These are phyloP conservation scores for Earliella scabrosa DNA, from an alignment of 1,284 basidiomycete species.

Conservation along the genomic window DNA sequence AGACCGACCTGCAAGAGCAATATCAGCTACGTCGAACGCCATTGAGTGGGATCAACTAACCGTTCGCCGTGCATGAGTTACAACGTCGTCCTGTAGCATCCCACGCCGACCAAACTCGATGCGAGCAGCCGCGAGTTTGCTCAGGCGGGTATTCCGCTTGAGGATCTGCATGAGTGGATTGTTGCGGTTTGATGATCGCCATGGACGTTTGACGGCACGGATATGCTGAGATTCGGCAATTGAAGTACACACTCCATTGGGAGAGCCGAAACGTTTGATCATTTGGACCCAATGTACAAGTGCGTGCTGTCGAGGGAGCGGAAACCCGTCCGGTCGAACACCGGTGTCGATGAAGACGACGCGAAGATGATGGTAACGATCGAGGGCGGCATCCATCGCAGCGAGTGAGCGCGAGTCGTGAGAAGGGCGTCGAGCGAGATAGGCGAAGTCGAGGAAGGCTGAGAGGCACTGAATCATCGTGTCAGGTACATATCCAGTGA, in stretches of 20 bases:
- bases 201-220: slow-evolving; percentile 27
- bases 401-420: not conserved
- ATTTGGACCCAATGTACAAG: slow-evolving; percentile 3
- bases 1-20: no score
- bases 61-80: no score
- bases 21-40: no score
- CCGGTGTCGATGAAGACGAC: slow-evolving; percentile 10
- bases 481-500: slow-evolving; percentile 15
- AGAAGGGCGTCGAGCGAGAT: slow-evolving; percentile 6
- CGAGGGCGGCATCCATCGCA: not conserved
- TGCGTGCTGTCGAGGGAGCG: slow-evolving; percentile 25
- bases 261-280: slow-evolving; percentile 20
- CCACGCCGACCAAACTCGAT: not conserved
- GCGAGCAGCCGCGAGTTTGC: slow-evolving; percentile 16
- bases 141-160: slow-evolving; percentile 9
- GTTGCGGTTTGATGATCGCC: slow-evolving; percentile 21
- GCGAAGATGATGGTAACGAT: slow-evolving; percentile 12
- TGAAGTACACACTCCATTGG: slow-evolving; percentile 27
- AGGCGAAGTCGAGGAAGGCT: slow-evolving; percentile 20
- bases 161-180: slow-evolving; percentile 26
- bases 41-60: no score
- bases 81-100: no score
- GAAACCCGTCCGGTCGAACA: slow-evolving; percentile 10
- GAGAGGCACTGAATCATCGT: slow-evolving; percentile 7
- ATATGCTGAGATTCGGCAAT: slow-evolving; percentile 30